Evolutionary conservation across 768 basidiomycete genomes (phyloP).

Genomic region (Lentinula detonsa): DNA sequence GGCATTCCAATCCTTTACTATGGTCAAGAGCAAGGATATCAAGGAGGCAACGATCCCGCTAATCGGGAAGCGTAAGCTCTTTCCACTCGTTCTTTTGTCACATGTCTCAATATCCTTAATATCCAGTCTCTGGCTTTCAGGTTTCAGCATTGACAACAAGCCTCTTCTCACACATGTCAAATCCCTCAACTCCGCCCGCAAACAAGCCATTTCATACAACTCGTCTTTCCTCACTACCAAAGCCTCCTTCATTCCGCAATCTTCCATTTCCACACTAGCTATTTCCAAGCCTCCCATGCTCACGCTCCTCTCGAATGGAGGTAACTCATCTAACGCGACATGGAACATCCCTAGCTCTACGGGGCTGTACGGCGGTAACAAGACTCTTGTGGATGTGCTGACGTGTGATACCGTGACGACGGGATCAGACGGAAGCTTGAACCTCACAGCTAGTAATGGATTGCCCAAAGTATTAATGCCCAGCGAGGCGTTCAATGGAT

Average conservation of each 20-base stretch:
- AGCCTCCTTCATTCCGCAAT: slow-evolving; percentile 38
- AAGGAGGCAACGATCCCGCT: slow-evolving; percentile 48
- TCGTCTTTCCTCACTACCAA: slow-evolving; percentile 41
- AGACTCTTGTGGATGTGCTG: slow-evolving; percentile 46
- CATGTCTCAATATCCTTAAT: background rate
- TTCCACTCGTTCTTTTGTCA: background rate
- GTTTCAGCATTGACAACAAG: slow-evolving; percentile 43
- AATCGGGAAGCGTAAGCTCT: slow-evolving; percentile 55
- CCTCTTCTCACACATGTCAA: slow-evolving; percentile 37
- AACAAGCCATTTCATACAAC: slow-evolving; percentile 37
- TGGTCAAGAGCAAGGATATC: slow-evolving; percentile 63
- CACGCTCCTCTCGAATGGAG: slow-evolving; percentile 50
- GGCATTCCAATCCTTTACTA: slow-evolving; percentile 70
- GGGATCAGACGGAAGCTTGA: slow-evolving; percentile 34
- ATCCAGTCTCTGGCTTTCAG: slow-evolving; percentile 53
- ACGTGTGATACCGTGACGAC: slow-evolving; percentile 35
- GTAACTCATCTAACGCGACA: slow-evolving; percentile 19
- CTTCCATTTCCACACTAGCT: slow-evolving; percentile 32
- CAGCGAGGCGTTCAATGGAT: slow-evolving; percentile 11
- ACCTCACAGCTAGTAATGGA: slow-evolving; percentile 31
- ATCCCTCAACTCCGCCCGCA: slow-evolving; percentile 45
- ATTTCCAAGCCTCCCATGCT: slow-evolving; percentile 53
- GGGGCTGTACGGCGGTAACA: slow-evolving; percentile 37
- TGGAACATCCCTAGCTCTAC: slow-evolving; percentile 17
- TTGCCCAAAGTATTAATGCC: slow-evolving; percentile 35